Evolutionary conservation across 257 asterid species (phyloP).

Genomic region (Linderniella brevidens): DNA sequence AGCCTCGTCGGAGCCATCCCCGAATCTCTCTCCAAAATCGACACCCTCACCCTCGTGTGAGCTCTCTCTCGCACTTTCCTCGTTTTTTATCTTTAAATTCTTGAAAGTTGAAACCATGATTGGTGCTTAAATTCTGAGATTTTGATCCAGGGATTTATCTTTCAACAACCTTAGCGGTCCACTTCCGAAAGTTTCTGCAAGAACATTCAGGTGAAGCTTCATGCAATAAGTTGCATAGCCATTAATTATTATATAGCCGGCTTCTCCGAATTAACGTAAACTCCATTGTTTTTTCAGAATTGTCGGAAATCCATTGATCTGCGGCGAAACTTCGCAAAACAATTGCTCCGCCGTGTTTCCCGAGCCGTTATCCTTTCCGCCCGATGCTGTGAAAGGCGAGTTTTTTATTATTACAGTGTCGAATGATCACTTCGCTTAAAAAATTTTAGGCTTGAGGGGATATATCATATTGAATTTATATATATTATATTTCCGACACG

Average conservation of each 20-base stretch:
- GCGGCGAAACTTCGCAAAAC: slow-evolving; percentile 48
- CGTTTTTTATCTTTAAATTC: background rate
- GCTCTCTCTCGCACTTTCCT: slow-evolving; percentile 6
- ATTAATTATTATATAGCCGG: background rate
- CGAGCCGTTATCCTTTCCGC: slow-evolving; percentile 67
- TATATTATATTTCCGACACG: too few relatives aligned
- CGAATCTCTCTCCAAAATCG: slow-evolving; percentile 38
- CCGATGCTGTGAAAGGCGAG: slow-evolving; percentile 44
- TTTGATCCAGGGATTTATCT: slow-evolving; percentile 61
- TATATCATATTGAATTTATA: too few relatives aligned
- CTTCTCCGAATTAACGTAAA: slow-evolving; percentile 5
- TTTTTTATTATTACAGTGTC: background rate
- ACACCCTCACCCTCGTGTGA: slow-evolving; percentile 76
- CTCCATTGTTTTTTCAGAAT: slow-evolving; percentile 36
- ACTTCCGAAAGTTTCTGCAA: slow-evolving; percentile 64
- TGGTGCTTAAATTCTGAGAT: background rate
- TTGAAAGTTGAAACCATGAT: background rate
- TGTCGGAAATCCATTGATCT: slow-evolving; percentile 72
- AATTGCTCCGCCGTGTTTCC: slow-evolving; percentile 71
- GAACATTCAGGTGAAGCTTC: slow-evolving; percentile 88
- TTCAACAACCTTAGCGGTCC: slow-evolving; percentile 88
- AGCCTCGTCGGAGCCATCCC: slow-evolving; percentile 68
- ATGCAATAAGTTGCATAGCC: too few relatives aligned
- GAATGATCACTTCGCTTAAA: too few relatives aligned
- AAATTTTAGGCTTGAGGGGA: too few relatives aligned